A percentile compares a stretch with the other conserved stretches of the same genome.
Conservation (phyloP, 176 grass and related monocot species). For the Raddia guianensis region DNA sequence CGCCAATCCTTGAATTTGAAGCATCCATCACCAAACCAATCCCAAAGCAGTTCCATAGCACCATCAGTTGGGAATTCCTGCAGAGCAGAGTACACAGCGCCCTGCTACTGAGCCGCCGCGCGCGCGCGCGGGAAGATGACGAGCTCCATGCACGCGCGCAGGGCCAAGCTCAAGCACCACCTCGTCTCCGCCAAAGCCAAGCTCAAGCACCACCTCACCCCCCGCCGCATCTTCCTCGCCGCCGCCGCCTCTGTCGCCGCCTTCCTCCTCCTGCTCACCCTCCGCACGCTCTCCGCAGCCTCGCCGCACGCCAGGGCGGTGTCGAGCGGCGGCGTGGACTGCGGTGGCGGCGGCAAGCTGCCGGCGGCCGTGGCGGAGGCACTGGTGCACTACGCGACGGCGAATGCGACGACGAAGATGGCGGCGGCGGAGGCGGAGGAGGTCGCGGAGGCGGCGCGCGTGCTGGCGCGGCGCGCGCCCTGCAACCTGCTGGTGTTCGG, state of each 20-base stretch:
- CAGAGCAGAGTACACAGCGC: background rate
- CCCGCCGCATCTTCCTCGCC: slow-evolving; percentile 48
- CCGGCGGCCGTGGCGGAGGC: slow-evolving; percentile 37
- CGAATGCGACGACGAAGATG: slow-evolving; percentile 42
- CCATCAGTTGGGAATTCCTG: background rate
- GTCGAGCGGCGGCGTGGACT: too few species aligned
- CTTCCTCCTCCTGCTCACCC: slow-evolving; percentile 45
- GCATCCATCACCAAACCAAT: background rate
- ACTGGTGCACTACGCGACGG: slow-evolving; percentile 62
- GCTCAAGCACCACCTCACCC: slow-evolving; percentile 56
- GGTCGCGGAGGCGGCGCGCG: slow-evolving; percentile 45
- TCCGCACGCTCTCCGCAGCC: slow-evolving; percentile 46
- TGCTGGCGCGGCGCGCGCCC: slow-evolving; percentile 52
- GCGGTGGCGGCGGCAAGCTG: too few species aligned
- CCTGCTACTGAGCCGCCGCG: too few species aligned
- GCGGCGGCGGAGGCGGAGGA: slow-evolving; percentile 52
- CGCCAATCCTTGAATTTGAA: slow-evolving; percentile 45
- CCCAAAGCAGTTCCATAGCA: background rate
- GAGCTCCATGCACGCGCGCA: slow-evolving; percentile 54
- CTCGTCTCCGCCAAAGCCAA: slow-evolving; percentile 61
- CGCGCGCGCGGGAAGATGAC: background rate
- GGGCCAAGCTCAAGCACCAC: slow-evolving; percentile 57
- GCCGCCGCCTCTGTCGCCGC: slow-evolving; percentile 35
- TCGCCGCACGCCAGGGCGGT: background rate
- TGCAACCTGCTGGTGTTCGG: slow-evolving; percentile 78